Evolutionary conservation across 2,329 filamentous ascomycete genomes (phyloP).

Genomic region (Pestalotiopsis sp.): DNA sequence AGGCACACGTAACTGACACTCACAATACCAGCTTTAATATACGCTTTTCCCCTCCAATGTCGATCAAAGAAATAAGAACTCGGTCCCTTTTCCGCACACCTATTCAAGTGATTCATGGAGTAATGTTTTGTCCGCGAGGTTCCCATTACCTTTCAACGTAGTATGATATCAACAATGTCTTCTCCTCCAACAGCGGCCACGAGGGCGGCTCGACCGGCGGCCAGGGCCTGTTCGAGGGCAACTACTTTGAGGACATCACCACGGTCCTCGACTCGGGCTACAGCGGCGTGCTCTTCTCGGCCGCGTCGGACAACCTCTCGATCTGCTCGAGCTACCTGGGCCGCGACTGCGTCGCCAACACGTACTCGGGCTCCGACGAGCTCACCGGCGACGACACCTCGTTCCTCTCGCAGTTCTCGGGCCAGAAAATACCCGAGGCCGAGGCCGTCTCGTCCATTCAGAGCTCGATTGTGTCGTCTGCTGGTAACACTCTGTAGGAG

Average conservation of each 20-base stretch:
- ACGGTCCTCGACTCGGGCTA: slow-evolving; percentile 20
- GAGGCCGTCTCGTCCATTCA: background rate
- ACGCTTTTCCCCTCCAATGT: background rate
- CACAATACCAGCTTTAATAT: background rate
- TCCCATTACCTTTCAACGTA: background rate
- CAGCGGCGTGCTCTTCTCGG: slow-evolving; percentile 25
- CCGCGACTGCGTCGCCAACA: slow-evolving; percentile 11
- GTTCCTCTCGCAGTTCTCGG: slow-evolving; percentile 3
- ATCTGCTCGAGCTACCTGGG: slow-evolving; percentile 13
- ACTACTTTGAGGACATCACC: slow-evolving; percentile 24
- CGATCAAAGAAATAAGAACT: background rate
- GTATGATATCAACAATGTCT: slow-evolving; percentile 25
- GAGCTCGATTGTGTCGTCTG: background rate
- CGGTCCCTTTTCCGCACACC: background rate
- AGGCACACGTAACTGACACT: too few relatives aligned
- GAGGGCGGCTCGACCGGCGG: slow-evolving; percentile 21
- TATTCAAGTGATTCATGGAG: background rate
- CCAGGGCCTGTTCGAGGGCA: slow-evolving; percentile 28
- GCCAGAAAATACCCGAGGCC: background rate
- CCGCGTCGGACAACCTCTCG: slow-evolving; percentile 15
- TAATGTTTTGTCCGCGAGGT: background rate
- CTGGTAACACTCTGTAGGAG: slow-evolving; percentile 4
- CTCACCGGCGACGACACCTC: slow-evolving; percentile 5
- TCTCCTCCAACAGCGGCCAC: slow-evolving; percentile 26
- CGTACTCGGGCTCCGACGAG: slow-evolving; percentile 3